These are phyloP conservation scores for Geotrichum fermentans DNA, from an alignment of 1,139 yeast species.

Conservation along the genomic window DNA sequence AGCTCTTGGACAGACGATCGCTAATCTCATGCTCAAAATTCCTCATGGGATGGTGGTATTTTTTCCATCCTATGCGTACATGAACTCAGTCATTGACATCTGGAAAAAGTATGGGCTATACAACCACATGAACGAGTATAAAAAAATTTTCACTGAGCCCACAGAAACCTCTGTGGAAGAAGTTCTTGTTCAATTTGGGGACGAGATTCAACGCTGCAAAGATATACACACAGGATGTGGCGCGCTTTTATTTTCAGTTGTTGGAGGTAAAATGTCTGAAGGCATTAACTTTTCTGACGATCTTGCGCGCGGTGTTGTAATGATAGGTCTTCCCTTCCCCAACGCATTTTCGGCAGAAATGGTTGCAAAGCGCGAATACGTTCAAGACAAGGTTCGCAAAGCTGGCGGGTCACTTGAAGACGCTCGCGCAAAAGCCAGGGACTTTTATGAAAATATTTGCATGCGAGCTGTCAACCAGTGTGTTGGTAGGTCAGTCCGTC, in stretches of 20 bases:
- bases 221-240: constrained; percentile 38
- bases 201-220: constrained; percentile 24
- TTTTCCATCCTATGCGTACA: constrained; percentile 78
- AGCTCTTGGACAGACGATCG: constrained; percentile 51
- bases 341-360: constrained; percentile 80
- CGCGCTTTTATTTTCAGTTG: constrained; percentile 75
- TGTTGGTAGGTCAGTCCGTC: constrained; percentile 89
- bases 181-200: constrained; percentile 50
- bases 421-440: constrained; percentile 49
- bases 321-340: constrained; percentile 90
- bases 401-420: constrained; percentile 43
- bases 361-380: constrained; percentile 62
- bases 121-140: constrained; percentile 23
- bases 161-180: constrained; percentile 39
- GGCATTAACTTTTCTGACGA: constrained; percentile 89
- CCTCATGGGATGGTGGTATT: constrained; percentile 79
- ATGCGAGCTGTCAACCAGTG: constrained; percentile 92
- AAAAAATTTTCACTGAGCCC: constrained; percentile 52
- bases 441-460: constrained; percentile 77
- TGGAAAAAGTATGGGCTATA: constrained; percentile 45
- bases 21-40: constrained; percentile 43
- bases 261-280: constrained; percentile 91
- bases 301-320: constrained; percentile 78
- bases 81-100: constrained; percentile 44
- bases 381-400: constrained; percentile 43